Base-by-base conservation (phyloP, 768 basidiomycete species). In the Xerocomellus chrysenteron region DNA sequence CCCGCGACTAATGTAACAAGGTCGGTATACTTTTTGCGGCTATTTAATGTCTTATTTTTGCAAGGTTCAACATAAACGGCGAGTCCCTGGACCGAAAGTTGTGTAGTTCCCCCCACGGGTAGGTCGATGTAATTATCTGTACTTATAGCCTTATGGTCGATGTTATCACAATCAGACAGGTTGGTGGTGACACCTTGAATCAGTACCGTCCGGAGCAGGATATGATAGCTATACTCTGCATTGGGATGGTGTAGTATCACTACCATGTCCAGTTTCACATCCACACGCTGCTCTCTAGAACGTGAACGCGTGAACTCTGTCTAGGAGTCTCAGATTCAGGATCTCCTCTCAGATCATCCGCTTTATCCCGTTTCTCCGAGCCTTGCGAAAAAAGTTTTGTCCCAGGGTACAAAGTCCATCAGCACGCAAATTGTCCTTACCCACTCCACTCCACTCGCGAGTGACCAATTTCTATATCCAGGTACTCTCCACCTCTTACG, bases 31-130 rank as follows among this genome's bases (percentile, higher is more conserved):
- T 45, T 39, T 54, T 42, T 40, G 26, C 47, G 44, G 48, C 54
- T 62, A 57, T 50, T 55, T 35, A 42, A 46, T 35, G 24, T 41
- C 57, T 57, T 64, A 71, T 72, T 70, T 66, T 70, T 64, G 62
- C 46, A 55, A 32, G 47, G 1, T 41, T 44, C 42, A 47, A 45
- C 50, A 45, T 55, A 50, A 28, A 24, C 36, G 41, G 41, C 43
- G 35, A 57, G 52, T 35, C 46, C 28, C 47, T 43, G 51, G 42
- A 39, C 43, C 52, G 8, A 47, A 50, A 17, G 6, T 46, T 51
- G 35, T 24, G 5, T 40, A 47, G 11, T 47, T 28, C 9, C 54
- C 53, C 58, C 60, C 63, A 57, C 67, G 57, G 61, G 54, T 50
- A 47, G 37, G 58, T 53, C 37, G 37, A 28, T 30, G 8, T 19